Percentiles rank a stretch among this genome's conserved stretches.
These are phyloP conservation scores for Trypanosoma boissoni DNA, from an alignment of 208 protist species.

Conservation along the genomic window DNA sequence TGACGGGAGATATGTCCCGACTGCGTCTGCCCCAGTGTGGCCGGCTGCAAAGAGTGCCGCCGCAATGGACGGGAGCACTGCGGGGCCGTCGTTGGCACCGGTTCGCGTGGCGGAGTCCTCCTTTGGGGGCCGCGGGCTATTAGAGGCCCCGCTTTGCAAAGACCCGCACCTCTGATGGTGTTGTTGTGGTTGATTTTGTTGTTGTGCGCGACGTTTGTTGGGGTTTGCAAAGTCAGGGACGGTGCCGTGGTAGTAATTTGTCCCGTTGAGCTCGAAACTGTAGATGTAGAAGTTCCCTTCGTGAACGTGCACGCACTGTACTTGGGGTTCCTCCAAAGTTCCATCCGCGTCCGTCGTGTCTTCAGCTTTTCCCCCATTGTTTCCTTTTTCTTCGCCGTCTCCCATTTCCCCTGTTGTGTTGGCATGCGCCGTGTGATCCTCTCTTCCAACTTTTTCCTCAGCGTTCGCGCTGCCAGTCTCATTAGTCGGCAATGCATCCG, in stretches of 20 bases:
- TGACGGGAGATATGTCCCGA: conserved; percentile 33
- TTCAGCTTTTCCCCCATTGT: too few relatives aligned
- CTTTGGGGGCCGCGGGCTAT: not conserved
- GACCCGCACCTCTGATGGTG: not conserved
- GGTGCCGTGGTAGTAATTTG: conserved; percentile 72
- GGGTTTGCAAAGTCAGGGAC: conserved; percentile 83
- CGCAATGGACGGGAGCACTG: conserved; percentile 27
- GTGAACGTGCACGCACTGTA: conserved; percentile 56
- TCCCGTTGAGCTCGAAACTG: conserved; percentile 67
- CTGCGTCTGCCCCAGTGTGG: not conserved
- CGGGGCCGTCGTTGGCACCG: not conserved
- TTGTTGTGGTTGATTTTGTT: not conserved
- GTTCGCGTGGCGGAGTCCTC: not conserved
- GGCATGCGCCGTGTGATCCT: conserved; percentile 10
- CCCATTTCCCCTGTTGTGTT: conserved; percentile 23
- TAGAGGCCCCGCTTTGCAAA: not conserved
- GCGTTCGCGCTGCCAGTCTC: not conserved
- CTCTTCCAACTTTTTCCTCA: conserved; percentile 17
- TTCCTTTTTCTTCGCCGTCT: too few relatives aligned
- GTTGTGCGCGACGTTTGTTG: conserved; percentile 55
- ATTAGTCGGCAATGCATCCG: not conserved
- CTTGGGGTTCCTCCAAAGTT: too few relatives aligned
- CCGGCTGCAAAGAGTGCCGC: conserved; percentile 37
- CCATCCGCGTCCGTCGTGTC: too few relatives aligned
- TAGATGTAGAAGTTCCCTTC: conserved; percentile 80